phyloP scores from a whole-genome alignment of 2,329 filamentous ascomycete species.

The Aurifilum marmelostoma region DNA sequence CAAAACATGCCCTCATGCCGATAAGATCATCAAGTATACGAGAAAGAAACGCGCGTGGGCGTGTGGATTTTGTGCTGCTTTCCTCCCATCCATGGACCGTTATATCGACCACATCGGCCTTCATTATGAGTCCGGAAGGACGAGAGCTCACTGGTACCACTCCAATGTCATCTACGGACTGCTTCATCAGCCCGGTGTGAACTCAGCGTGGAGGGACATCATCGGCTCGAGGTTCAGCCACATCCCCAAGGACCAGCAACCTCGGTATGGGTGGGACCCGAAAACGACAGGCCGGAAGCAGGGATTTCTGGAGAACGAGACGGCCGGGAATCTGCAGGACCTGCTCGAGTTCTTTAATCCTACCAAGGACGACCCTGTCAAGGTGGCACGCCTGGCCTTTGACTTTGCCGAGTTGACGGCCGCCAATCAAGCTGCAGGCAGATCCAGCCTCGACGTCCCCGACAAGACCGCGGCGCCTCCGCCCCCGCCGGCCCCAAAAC shows the following conservation, averaged over 20 bases:
- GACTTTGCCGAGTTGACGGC: conserved; percentile 50
- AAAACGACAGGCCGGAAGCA: conserved; percentile 60
- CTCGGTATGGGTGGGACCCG: conserved; percentile 63
- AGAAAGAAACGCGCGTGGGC: conserved; percentile 69
- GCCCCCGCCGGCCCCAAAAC: conserved; percentile 24
- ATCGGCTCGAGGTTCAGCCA: conserved; percentile 49
- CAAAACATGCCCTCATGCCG: conserved; percentile 67
- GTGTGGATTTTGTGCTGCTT: conserved; percentile 68
- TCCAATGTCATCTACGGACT: conserved; percentile 69
- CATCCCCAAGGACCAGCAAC: conserved; percentile 53
- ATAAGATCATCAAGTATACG: conserved; percentile 62
- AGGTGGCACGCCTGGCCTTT: conserved; percentile 62
- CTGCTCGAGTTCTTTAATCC: conserved; percentile 67
- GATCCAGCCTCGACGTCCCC: conserved; percentile 20
- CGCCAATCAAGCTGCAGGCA: conserved; percentile 21
- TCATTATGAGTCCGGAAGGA: conserved; percentile 67
- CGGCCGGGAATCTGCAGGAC: conserved; percentile 65
- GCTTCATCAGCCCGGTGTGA: conserved; percentile 66
- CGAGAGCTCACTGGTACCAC: conserved; percentile 69
- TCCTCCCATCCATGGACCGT: conserved; percentile 66
- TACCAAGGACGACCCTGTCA: conserved; percentile 58
- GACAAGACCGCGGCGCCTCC: conserved; percentile 24
- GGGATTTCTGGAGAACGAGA: conserved; percentile 64
- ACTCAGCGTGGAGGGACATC: conserved; percentile 63
- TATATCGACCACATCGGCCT: conserved; percentile 69